Evolutionary conservation across 768 basidiomycete species (phyloP).

Genomic region (Amanita pallidorosea): DNA sequence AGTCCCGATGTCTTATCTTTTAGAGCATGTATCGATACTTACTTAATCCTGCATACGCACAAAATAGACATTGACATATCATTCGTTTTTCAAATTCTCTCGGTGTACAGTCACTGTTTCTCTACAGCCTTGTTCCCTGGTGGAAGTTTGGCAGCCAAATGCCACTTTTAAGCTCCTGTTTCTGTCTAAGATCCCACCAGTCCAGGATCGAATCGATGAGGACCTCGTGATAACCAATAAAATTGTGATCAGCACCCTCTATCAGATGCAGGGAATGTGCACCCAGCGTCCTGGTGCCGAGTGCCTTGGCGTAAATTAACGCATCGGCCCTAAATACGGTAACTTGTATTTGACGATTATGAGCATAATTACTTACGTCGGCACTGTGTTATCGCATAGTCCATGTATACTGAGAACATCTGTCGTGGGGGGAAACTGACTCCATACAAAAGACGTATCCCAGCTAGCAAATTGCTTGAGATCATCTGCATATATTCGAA

Average conservation of each 20-base stretch:
- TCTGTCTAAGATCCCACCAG: conserved; percentile 47
- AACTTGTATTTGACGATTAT: neutral
- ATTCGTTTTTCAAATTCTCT: neutral
- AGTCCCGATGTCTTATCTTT: neutral
- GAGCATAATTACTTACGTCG: conserved; percentile 39
- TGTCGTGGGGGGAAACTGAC: conserved; percentile 45
- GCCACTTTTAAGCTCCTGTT: conserved; percentile 44
- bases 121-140: conserved; percentile 4
- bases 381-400: conserved; percentile 55
- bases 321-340: conserved; percentile 49
- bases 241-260: conserved; percentile 76
- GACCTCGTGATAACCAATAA: conserved; percentile 56
- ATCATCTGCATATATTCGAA: conserved; percentile 46
- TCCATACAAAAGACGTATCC: conserved; percentile 62
- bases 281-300: conserved; percentile 47
- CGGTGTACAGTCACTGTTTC: neutral
- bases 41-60: neutral
- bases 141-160: conserved; percentile 50
- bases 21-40: conserved; percentile 3
- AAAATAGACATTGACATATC: neutral
- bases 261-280: conserved; percentile 62
- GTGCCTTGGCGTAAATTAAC: conserved; percentile 52
- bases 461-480: conserved; percentile 50
- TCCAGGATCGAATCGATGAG: conserved; percentile 56
- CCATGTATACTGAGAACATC: conserved; percentile 77